Conservation (phyloP, 2,329 filamentous ascomycete species). For the Colletotrichum sp. region DNA sequence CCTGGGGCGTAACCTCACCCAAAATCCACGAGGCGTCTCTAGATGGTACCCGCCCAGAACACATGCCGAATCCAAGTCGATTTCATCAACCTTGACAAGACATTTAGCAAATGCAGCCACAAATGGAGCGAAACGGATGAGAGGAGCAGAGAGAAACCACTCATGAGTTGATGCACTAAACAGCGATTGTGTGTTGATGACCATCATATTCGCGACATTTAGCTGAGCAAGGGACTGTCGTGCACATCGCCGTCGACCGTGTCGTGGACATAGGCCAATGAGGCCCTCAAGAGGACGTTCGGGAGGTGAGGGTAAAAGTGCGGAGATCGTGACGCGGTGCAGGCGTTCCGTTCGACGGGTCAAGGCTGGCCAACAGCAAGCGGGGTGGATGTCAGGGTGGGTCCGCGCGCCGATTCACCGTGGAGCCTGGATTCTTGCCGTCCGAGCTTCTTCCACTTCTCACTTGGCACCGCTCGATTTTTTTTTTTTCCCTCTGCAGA, state of each 20-base stretch:
- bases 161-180: background rate
- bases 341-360: background rate
- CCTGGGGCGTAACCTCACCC: background rate
- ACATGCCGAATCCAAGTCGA: background rate
- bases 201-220: background rate
- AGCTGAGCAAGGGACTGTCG: background rate
- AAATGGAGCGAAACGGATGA: background rate
- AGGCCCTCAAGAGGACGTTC: background rate
- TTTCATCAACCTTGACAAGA: background rate
- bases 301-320: slow-evolving; percentile 14
- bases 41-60: slow-evolving; percentile 5
- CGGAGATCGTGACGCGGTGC: slow-evolving; percentile 19
- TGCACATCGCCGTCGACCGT: background rate
- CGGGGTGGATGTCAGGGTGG: background rate
- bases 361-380: slow-evolving; percentile 1
- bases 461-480: background rate
- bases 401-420: background rate
- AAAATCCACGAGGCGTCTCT: background rate
- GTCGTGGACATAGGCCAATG: background rate
- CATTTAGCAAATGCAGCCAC: slow-evolving; percentile 3
- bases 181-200: background rate
- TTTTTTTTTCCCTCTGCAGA: background rate
- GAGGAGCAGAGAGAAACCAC: background rate
- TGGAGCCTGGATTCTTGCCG: background rate
- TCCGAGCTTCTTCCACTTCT: background rate